These are phyloP conservation scores for Ocimum tenuiflorum DNA, from an alignment of 257 asterid genomes.

Conservation along the genomic window DNA sequence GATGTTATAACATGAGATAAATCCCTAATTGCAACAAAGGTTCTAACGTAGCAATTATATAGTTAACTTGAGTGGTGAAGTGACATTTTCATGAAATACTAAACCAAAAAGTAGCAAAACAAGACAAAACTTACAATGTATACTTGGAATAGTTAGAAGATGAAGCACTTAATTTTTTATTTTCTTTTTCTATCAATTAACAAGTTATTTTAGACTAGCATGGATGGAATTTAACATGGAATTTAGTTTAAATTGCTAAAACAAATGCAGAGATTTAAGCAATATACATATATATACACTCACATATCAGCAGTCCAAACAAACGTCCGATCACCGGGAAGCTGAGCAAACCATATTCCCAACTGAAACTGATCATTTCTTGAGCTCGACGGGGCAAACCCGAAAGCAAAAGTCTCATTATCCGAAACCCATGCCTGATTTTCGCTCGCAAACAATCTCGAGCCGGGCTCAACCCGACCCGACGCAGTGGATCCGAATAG, in stretches of 20 bases:
- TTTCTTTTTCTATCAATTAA: too few relatives aligned
- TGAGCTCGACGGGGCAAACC: constrained; percentile 37
- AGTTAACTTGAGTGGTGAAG: too few relatives aligned
- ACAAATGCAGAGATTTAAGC: background rate
- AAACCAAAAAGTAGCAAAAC: too few relatives aligned
- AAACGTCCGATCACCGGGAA: constrained; percentile 63
- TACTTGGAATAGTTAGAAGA: too few relatives aligned
- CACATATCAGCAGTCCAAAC: constrained; percentile 80
- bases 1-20: too few relatives aligned
- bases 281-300: constrained; percentile 26
- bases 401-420: constrained; percentile 76
- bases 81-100: too few relatives aligned
- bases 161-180: too few relatives aligned
- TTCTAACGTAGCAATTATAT: too few relatives aligned
- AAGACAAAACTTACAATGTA: too few relatives aligned
- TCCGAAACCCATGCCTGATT: constrained; percentile 66
- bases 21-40: too few relatives aligned
- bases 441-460: constrained; percentile 52
- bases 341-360: constrained; percentile 70
- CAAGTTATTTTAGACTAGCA: too few relatives aligned
- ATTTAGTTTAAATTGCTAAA: too few relatives aligned
- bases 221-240: background rate
- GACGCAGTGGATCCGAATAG: constrained; percentile 25
- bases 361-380: constrained; percentile 38
- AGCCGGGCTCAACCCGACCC: constrained; percentile 44